Evolutionary conservation across 1,139 yeast species (phyloP).

Genomic region (Lodderomyces jiufengensis): DNA sequence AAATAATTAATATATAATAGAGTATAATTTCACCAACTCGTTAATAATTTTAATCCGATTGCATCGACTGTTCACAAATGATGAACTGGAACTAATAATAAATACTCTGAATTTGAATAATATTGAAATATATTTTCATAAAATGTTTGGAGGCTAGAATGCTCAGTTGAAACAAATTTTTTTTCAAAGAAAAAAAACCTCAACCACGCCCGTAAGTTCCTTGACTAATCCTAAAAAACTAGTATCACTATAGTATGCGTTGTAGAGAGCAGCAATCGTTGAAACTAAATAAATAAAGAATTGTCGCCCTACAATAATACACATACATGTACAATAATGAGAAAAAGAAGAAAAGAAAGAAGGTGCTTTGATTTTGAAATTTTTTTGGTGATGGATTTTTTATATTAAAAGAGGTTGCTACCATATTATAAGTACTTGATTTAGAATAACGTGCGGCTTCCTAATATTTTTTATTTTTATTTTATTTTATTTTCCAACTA

Average conservation of each 20-base stretch:
- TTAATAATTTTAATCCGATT: too few species aligned
- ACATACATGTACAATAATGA: conserved; percentile 48
- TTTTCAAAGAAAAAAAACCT: conserved; percentile 3
- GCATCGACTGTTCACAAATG: too few species aligned
- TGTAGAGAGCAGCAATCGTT: conserved; percentile 52
- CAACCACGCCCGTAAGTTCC: conserved; percentile 43
- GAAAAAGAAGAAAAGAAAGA: conserved; percentile 9
- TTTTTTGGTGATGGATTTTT: neutral
- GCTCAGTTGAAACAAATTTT: conserved; percentile 35
- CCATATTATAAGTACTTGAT: too few species aligned
- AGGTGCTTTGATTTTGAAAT: conserved; percentile 5
- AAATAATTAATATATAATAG: neutral
- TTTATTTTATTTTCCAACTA: too few species aligned
- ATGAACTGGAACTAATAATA: too few species aligned
- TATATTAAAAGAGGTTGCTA: too few species aligned
- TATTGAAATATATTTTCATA: neutral
- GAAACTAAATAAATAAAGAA: conserved; percentile 24
- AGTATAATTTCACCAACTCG: too few species aligned
- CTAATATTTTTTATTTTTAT: too few species aligned
- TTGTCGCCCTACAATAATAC: conserved; percentile 54
- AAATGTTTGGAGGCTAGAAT: conserved; percentile 48
- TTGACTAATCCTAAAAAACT: conserved; percentile 28
- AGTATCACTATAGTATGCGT: conserved; percentile 48
- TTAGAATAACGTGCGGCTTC: too few species aligned
- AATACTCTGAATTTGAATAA: neutral